phyloP scores from a whole-genome alignment of 371 early-diverging fungal species.

The Mucor plumbeus region DNA sequence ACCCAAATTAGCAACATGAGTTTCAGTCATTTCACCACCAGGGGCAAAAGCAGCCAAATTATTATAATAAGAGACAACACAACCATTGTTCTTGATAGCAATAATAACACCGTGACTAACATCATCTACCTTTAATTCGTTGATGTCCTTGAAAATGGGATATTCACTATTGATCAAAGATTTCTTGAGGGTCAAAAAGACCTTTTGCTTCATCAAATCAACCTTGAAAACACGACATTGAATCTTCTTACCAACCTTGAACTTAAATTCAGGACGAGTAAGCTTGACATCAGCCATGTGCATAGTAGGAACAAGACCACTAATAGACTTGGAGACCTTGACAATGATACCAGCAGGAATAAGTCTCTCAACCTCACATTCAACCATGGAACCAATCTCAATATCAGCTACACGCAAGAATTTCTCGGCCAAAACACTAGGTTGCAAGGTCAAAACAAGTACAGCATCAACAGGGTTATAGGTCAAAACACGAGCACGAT shows the following conservation, averaged over 20 bases:
- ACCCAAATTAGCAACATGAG: slow-evolving; percentile 46
- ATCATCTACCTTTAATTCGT: slow-evolving; percentile 59
- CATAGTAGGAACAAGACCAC: slow-evolving; percentile 71
- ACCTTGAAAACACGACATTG: slow-evolving; percentile 75
- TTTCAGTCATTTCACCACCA: slow-evolving; percentile 66
- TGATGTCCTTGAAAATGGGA: slow-evolving; percentile 67
- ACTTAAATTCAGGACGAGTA: slow-evolving; percentile 77
- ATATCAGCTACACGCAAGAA: slow-evolving; percentile 77
- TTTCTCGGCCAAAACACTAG: slow-evolving; percentile 69
- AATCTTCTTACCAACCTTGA: slow-evolving; percentile 72
- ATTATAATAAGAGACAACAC: slow-evolving; percentile 81
- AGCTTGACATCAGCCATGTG: slow-evolving; percentile 83
- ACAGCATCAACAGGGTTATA: slow-evolving; percentile 80
- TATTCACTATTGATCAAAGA: slow-evolving; percentile 75
- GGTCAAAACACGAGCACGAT: slow-evolving; percentile 80
- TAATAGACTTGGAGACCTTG: slow-evolving; percentile 64
- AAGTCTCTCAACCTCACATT: slow-evolving; percentile 59
- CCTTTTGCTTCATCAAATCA: slow-evolving; percentile 54
- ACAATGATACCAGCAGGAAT: slow-evolving; percentile 69
- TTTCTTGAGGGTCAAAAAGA: slow-evolving; percentile 81
- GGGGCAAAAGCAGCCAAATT: slow-evolving; percentile 73
- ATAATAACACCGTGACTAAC: slow-evolving; percentile 72
- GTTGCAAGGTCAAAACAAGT: slow-evolving; percentile 72
- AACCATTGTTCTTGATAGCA: slow-evolving; percentile 67
- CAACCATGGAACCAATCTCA: slow-evolving; percentile 69